Evolutionary conservation across 2,329 filamentous ascomycete species (phyloP), one percentile per base, ranked within the genome.

Genomic region (Diaporthe nobilis): DNA sequence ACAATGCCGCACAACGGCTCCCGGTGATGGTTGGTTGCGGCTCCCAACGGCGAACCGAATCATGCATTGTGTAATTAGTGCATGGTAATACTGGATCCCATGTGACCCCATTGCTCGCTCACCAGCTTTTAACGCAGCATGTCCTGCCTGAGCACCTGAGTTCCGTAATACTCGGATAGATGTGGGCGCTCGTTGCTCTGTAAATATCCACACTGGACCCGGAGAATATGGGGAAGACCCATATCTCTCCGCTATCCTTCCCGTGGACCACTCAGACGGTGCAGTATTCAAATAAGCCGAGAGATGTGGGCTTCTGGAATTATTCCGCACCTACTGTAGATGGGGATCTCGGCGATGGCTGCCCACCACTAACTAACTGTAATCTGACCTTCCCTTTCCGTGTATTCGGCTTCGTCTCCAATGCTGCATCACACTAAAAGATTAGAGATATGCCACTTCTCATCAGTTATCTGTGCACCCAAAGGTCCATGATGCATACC

Each of bases 1-100:
- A 7, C 65, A 70, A 70, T 37, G 49, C 49, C 65, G 65, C 65
- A 55, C 65, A 31, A 12, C 65, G 49, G 65, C 65, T 28, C 49
- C 39, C 8, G 65, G 34, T 1, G 2, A 10, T 70, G 65, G 65
- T 42, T 70, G 65, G 65, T 22, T 55, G 65, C 65, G 65, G 65
- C 65, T 70, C 49, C 9, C 65, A 55, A 42, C 65, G 65, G 65
- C 49, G 13, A 13, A 42, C n/a, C 34, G 65, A 55, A 42, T 70
- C 65, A 42, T 55, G 65, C 65, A 55, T 55, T 37, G 22, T 53
- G n/a, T 55, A 55, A 42, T 42, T 42, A 42, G 65, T 68, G 31
- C 22, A 10, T 39, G 47, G 47, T 28, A 42, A 53, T 55, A 53
- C 28, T 68, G 63, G 63, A 20, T 31, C 63, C 22, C 47, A 28